Evolutionary conservation across 1,284 basidiomycete species (phyloP), one percentile per base, ranked within the genome.

Genomic region (Ceratobasidium sp.): DNA sequence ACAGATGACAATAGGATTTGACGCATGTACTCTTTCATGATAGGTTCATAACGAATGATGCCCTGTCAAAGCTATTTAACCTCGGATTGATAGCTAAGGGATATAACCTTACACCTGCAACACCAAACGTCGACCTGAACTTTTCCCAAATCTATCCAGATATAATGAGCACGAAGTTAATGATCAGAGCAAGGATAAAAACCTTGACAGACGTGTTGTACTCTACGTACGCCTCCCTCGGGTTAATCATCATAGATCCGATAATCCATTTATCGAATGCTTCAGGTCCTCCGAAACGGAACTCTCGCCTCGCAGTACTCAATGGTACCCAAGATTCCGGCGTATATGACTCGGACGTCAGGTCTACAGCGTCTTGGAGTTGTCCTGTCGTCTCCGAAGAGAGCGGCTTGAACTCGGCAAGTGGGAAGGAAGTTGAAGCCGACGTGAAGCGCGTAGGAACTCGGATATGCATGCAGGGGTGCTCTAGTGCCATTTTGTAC

Each of bases 181-280:
- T 57, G 46, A 87, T 90, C 84, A n/a, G n/a, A n/a, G 12, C 36
- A 9, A 57, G 28, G 32, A 4, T 43, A 21, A 18, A 58, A 46
- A 87, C 90, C 84, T 90, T 90, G 2, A 82, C 80, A 2, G 88
- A 82, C 2, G 88, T 89, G 72, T 90, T 90, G 74, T 91, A 87
- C 0, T 88, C 91, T 4, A 84, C 82, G 76, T 92, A 91, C 5
- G 89, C 89, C 76, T 91, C 88, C 0, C 82, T 81, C 2, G 89
- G 87, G 77, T 88, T 87, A 75, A 92, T 89, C 57, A 83, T 87
- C 81, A 91, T 82, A 3, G 84, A 79, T 52, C 81, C 82, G 59
- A 85, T 78, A 5, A 88, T 82, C 90, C 89, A 91, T 64, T 81
- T 80, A 78, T 92, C 89, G 75, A 92, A 92, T 3, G 85, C 89